Evolutionary conservation across 371 early-diverging fungal species (phyloP), one percentile per base, ranked within the genome.

Genomic region (Blyttiomyces sp.): DNA sequence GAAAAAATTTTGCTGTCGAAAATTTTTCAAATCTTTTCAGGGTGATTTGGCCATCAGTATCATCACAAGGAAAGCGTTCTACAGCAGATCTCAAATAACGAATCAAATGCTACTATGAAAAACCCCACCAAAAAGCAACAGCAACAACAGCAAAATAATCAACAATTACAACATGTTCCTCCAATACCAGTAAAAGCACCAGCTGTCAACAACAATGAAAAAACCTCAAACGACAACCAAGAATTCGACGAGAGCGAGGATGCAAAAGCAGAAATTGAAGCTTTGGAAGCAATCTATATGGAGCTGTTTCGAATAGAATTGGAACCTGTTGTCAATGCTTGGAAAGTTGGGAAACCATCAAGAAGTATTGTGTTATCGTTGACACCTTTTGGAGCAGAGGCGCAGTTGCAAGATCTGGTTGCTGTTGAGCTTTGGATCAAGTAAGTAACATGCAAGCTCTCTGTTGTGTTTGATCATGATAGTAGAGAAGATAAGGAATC

Each of bases 251-350:
- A 56, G 28, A 56, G 43, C 52, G 57, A 52, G 21, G 39, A 31
- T 11, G 66, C 59, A 7, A 16, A 9, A n/a, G 57, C 62, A 24
- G 69, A 72, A 44, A 42, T 69, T 32, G 61, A 58, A 28, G 72
- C 72, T 9, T 54, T 72, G 1, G 30, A 43, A 35, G 69, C 68
- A 39, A 72, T 72, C 36, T 72, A 58, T 58, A 66, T 62, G 56
- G 72, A 69, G 30, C 62, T 58, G 17, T 69, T 66, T 58, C 16
- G 28, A 9, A 35, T 54, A 11, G 65, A 61, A 27, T 9, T 53
- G 2, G 64, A 66, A 6, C 45, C 39, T 4, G 21, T 28, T 45
- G 48, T 42, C 26, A 60, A 61, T 34, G 68, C 64, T n/a, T 72
- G 72, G 72, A 65, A 63, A 28, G 59, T 59, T 9, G 54, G 44